phyloP scores from a whole-genome alignment of 1,139 yeast species.

The Lodderomyces margitis region DNA sequence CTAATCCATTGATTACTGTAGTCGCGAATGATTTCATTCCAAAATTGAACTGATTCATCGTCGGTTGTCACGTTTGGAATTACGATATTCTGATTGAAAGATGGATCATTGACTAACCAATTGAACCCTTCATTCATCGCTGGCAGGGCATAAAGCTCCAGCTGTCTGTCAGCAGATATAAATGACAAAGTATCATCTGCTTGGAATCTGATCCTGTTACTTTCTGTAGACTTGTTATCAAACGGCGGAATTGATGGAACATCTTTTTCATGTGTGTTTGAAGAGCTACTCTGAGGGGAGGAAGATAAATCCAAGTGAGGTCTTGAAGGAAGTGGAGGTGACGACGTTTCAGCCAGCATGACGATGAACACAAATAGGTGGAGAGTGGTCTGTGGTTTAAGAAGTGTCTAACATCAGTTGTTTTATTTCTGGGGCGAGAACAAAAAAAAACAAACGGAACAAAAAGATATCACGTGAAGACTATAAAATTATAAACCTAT shows the following conservation, averaged over 20 bases:
- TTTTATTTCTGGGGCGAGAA: no score
- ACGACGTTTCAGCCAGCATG: conserved; percentile 2
- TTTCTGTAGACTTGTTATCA: not conserved
- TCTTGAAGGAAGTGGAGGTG: conserved; percentile 11
- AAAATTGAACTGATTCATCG: conserved; percentile 18
- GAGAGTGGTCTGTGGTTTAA: no score
- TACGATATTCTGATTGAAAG: not conserved
- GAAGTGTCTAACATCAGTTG: no score
- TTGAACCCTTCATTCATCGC: conserved; percentile 28
- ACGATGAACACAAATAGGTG: not conserved
- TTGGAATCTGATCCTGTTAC: conserved; percentile 7
- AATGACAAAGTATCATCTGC: conserved; percentile 25
- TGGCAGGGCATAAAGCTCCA: conserved; percentile 31
- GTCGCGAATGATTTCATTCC: conserved; percentile 26
- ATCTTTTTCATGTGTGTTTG: not conserved
- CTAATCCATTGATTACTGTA: conserved; percentile 21
- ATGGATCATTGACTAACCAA: not conserved
- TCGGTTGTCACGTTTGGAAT: conserved; percentile 15
- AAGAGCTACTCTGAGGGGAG: not conserved
- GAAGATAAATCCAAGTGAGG: conserved; percentile 2
- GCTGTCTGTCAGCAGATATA: conserved; percentile 33
- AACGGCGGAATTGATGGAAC: conserved; percentile 10
- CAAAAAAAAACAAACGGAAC: not conserved
- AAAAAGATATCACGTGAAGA: not conserved
- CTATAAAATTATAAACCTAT: not conserved